Percentiles rank a stretch among this genome's conserved stretches.
These are phyloP conservation scores for Artomyces pyxidatus DNA, from an alignment of 768 basidiomycete genomes.

Conservation along the genomic window DNA sequence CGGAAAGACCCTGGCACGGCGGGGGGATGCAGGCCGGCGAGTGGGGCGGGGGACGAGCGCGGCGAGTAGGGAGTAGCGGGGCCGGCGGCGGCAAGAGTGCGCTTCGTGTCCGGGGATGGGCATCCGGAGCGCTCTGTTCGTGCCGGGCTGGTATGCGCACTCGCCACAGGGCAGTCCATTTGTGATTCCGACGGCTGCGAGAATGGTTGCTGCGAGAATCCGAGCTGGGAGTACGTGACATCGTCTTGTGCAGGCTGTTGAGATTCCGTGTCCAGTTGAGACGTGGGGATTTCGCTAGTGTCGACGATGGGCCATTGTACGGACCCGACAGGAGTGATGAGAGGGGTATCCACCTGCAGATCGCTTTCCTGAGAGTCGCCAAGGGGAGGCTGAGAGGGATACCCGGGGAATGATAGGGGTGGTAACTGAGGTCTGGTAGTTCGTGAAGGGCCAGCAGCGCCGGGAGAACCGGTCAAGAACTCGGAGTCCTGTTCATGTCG, in stretches of 20 bases:
- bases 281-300: conserved; percentile 26
- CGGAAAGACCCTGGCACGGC: too few relatives aligned
- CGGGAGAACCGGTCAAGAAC: too few relatives aligned
- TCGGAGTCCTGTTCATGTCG: too few relatives aligned
- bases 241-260: conserved; percentile 23
- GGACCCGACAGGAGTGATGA: conserved; percentile 50
- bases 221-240: conserved; percentile 31
- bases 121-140: background rate
- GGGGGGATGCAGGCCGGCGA: conserved; percentile 5
- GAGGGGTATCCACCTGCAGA: conserved; percentile 40
- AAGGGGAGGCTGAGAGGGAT: background rate
- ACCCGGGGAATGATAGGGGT: conserved; percentile 1
- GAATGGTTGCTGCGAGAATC: conserved; percentile 23
- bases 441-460: background rate
- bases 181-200: conserved; percentile 3
- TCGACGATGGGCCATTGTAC: conserved; percentile 32
- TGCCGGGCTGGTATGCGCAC: conserved; percentile 7
- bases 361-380: conserved; percentile 37
- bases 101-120: background rate
- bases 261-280: conserved; percentile 29
- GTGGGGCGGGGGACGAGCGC: background rate
- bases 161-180: background rate
- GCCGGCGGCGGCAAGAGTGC: background rate
- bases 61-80: background rate
- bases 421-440: background rate